Conservation (phyloP, 2,329 filamentous ascomycete genomes). For the Botrytis fabae region DNA sequence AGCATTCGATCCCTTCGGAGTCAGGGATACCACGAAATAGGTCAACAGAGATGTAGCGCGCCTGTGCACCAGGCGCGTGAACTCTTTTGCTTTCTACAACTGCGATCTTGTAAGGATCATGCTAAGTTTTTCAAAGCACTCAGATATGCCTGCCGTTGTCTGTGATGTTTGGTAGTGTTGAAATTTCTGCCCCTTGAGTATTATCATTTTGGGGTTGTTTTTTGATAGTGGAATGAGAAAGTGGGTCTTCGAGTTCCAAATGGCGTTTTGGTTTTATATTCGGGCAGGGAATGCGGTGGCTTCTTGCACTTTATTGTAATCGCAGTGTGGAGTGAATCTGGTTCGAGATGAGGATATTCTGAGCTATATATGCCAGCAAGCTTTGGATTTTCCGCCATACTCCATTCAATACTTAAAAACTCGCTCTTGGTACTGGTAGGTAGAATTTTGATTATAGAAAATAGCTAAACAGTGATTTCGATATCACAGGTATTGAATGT, state of each 20-base stretch:
- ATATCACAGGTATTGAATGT: not conserved
- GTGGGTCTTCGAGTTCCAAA: not conserved
- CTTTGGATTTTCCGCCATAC: not conserved
- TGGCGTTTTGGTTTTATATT: not conserved
- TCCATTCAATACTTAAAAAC: not conserved
- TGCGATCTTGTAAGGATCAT: too few relatives aligned
- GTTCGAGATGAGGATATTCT: not conserved
- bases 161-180: not conserved
- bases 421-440: not conserved
- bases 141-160: not conserved
- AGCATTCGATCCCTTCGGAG: conserved; percentile 14
- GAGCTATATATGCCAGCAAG: not conserved
- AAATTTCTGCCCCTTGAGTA: not conserved
- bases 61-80: not conserved
- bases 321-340: not conserved
- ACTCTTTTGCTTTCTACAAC: not conserved
- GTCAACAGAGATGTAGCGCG: not conserved
- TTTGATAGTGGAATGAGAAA: not conserved
- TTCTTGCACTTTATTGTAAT: not conserved
- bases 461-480: not conserved
- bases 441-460: not conserved
- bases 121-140: not conserved
- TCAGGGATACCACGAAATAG: conserved; percentile 3
- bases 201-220: not conserved
- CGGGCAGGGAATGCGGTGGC: not conserved